Conservation (phyloP, 2,329 filamentous ascomycete species). For the Pseudovirgaria hyperparasitica region DNA sequence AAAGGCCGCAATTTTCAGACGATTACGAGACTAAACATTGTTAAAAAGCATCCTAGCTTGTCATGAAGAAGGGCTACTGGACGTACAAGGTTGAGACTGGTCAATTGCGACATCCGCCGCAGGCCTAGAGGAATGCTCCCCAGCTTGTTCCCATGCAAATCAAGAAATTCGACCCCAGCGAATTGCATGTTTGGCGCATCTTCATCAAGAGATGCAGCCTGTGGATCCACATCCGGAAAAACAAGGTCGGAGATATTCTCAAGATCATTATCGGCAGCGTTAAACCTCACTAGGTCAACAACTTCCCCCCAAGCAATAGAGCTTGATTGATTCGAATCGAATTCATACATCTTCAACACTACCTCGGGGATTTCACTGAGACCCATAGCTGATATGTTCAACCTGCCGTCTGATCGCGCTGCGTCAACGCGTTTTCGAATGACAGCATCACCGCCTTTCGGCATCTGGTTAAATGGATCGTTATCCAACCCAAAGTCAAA, state of each 20-base stretch:
- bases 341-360: slow-evolving; percentile 82
- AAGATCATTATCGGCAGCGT: slow-evolving; percentile 84
- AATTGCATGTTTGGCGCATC: slow-evolving; percentile 63
- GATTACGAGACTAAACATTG: slow-evolving; percentile 58
- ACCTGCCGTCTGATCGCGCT: slow-evolving; percentile 63
- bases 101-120: slow-evolving; percentile 58
- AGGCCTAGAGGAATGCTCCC: slow-evolving; percentile 62
- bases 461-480: slow-evolving; percentile 60
- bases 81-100: slow-evolving; percentile 64
- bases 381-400: slow-evolving; percentile 80
- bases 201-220: slow-evolving; percentile 49
- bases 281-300: slow-evolving; percentile 72
- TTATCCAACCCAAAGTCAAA: slow-evolving; percentile 48
- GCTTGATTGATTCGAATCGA: slow-evolving; percentile 48
- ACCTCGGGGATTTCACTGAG: slow-evolving; percentile 69
- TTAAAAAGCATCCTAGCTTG: neutral
- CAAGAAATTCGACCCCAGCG: slow-evolving; percentile 64
- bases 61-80: slow-evolving; percentile 1
- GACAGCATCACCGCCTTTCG: slow-evolving; percentile 51
- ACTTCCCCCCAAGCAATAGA: slow-evolving; percentile 77
- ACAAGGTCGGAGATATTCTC: slow-evolving; percentile 57
- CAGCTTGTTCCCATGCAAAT: slow-evolving; percentile 76
- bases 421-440: slow-evolving; percentile 59
- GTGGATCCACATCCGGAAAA: slow-evolving; percentile 57
- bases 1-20: slow-evolving; percentile 58